Evolutionary conservation across 495 filamentous ascomycete genomes (phyloP), one percentile per base, ranked within the genome.

Genomic region (Penicillium daleae): DNA sequence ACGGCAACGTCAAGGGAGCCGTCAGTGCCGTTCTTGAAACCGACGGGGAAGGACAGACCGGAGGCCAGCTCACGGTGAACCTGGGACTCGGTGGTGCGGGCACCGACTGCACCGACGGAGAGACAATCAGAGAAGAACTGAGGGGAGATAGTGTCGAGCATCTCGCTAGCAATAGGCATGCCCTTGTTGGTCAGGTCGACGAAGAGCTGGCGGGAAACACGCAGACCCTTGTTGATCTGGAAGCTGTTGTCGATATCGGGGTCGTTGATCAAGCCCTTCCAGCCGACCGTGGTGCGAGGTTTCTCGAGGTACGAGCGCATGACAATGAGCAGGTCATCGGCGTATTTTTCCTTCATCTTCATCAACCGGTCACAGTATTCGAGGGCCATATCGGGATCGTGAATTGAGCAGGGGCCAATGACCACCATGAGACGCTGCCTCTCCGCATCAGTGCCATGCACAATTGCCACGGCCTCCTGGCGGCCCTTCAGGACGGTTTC

Each of bases 271-370:
- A 99, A 82, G 15, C 96, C 96, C 80, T 99, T 99, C 96, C 96
- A 99, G 56, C 96, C 96, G 17, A 99, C 93, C 0, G 96, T 99
- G 15, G 96, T 99, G 65, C 96, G 89, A 24, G 96, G 96, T 82
- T 99, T 99, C 83, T 99, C 96, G 31, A 99, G 87, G 84, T 99
- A 99, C 54, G 92, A 90, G 52, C 96, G 90, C 96, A 99, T 99
- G 40, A 98, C 89, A 65, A 99, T 96, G 55, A 97, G 79, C 15
- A 99, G 83, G 69, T 97, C 92, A 68, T 92, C 86, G 65, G 88
- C 80, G 84, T 97, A 90, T 79, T 97, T 97, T 73, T 93, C 85
- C 76, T 96, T 95, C 71, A 97, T 79, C 67, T 85, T 81, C 63
- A 94, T 64, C 59, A 99, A 81, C 60, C 89, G 85, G 66, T 92